Conservation (phyloP, 2,329 filamentous ascomycete species). For the Mycosphaerella sp. region DNA sequence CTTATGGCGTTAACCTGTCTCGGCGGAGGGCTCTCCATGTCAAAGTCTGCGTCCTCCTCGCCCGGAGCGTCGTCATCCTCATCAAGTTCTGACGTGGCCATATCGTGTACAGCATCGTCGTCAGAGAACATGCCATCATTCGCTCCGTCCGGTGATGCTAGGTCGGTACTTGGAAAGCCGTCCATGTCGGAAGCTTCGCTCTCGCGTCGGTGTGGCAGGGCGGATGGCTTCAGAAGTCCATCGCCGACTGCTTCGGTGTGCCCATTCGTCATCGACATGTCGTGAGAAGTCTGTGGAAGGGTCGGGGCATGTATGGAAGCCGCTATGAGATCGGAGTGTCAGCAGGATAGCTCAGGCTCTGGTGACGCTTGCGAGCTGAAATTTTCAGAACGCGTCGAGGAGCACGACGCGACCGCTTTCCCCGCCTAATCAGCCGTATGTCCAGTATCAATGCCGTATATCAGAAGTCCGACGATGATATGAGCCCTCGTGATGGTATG, state of each 20-base stretch:
- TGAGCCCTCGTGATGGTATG: slow-evolving; percentile 27
- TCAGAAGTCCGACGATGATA: slow-evolving; percentile 38
- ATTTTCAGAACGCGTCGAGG: slow-evolving; percentile 26
- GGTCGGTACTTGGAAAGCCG: slow-evolving; percentile 44
- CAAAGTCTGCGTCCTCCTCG: slow-evolving; percentile 63
- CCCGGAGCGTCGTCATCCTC: slow-evolving; percentile 47
- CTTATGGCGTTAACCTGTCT: slow-evolving; percentile 44
- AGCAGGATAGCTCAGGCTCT: slow-evolving; percentile 34
- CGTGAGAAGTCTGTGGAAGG: slow-evolving; percentile 46
- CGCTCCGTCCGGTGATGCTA: slow-evolving; percentile 35
- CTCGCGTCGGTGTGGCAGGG: slow-evolving; percentile 55
- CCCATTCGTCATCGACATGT: slow-evolving; percentile 61
- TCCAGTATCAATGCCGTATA: slow-evolving; percentile 23
- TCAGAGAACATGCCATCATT: slow-evolving; percentile 38
- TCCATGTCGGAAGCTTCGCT: slow-evolving; percentile 71
- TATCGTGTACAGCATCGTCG: slow-evolving; percentile 42
- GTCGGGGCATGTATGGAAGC: slow-evolving; percentile 58
- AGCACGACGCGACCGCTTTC: slow-evolving; percentile 41
- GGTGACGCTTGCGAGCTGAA: slow-evolving; percentile 30
- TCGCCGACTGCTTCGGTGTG: slow-evolving; percentile 53
- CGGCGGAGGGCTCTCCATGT: slow-evolving; percentile 55
- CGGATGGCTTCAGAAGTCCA: slow-evolving; percentile 40
- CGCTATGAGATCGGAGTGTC: slow-evolving; percentile 44
- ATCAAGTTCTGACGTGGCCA: slow-evolving; percentile 42
- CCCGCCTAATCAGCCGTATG: slow-evolving; percentile 33